These are phyloP conservation scores for Fusarium succisae DNA, from an alignment of 2,329 filamentous ascomycete species.

Conservation along the genomic window DNA sequence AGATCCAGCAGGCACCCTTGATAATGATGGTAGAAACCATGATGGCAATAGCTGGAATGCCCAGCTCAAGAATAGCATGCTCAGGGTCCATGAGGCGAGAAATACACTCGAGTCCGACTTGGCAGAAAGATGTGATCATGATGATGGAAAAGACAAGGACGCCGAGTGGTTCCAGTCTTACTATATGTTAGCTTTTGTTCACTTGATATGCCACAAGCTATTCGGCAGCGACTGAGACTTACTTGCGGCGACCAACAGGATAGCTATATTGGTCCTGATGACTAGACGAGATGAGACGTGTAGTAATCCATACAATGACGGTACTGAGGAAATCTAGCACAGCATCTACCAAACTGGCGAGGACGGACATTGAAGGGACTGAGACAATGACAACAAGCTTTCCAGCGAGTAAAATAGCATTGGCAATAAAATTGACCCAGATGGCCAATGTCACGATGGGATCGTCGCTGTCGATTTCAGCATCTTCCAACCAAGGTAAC, in stretches of 20 bases:
- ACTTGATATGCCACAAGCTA: background rate
- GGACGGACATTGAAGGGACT: slow-evolving; percentile 82
- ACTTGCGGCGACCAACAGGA: slow-evolving; percentile 76
- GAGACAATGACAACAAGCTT: slow-evolving; percentile 82
- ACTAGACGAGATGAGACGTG: slow-evolving; percentile 71
- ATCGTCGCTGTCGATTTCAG: slow-evolving; percentile 75
- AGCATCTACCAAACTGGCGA: slow-evolving; percentile 82
- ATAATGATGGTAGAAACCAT: slow-evolving; percentile 85
- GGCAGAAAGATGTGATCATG: slow-evolving; percentile 86
- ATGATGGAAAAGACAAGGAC: slow-evolving; percentile 85
- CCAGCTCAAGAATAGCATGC: slow-evolving; percentile 76
- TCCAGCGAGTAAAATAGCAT: slow-evolving; percentile 75
- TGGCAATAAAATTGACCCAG: slow-evolving; percentile 84
- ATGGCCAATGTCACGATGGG: slow-evolving; percentile 87
- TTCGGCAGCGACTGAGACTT: slow-evolving; percentile 26
- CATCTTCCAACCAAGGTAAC: slow-evolving; percentile 78
- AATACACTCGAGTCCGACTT: slow-evolving; percentile 77
- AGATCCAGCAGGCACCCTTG: slow-evolving; percentile 85
- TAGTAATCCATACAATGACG: slow-evolving; percentile 82
- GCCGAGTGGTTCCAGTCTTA: slow-evolving; percentile 78
- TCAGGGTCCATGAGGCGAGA: slow-evolving; percentile 69
- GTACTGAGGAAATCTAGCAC: slow-evolving; percentile 84
- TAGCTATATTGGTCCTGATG: slow-evolving; percentile 79
- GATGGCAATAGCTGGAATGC: slow-evolving; percentile 76
- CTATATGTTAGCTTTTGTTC: slow-evolving; percentile 28